phyloP scores from a whole-genome alignment of 1,284 basidiomycete genomes.

The Ustilago shanxiensis region DNA sequence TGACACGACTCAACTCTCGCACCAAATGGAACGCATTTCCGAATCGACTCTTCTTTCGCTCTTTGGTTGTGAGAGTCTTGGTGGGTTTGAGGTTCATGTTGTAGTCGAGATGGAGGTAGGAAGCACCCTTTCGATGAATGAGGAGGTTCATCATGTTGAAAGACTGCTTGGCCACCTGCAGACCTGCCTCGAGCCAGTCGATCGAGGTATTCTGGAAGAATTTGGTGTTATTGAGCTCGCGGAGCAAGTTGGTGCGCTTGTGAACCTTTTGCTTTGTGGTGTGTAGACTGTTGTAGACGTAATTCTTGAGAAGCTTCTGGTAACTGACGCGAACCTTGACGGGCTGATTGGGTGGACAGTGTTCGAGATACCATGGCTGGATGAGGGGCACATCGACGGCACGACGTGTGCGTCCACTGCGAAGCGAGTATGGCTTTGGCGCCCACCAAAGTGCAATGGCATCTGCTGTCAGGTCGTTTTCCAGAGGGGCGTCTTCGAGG shows the following conservation, averaged over 20 bases:
- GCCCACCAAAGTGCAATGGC: slow-evolving; percentile 99
- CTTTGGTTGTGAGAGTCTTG: slow-evolving; percentile 98
- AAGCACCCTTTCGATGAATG: slow-evolving; percentile 98
- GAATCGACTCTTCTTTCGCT: slow-evolving; percentile 99
- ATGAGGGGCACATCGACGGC: slow-evolving; percentile 96
- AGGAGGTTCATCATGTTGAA: slow-evolving; percentile 99
- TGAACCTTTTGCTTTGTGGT: slow-evolving; percentile 92
- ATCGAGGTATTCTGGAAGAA: slow-evolving; percentile 98
- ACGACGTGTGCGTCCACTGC: slow-evolving; percentile 90
- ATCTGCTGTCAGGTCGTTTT: slow-evolving; percentile 93
- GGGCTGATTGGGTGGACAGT: slow-evolving; percentile 93
- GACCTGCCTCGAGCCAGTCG: slow-evolving; percentile 99
- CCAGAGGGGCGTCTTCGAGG: slow-evolving; percentile 82
- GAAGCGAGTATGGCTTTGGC: slow-evolving; percentile 92
- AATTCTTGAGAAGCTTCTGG: slow-evolving; percentile 97
- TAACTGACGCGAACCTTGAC: slow-evolving; percentile 99
- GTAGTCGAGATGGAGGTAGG: slow-evolving; percentile 92
- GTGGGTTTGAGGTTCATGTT: slow-evolving; percentile 97
- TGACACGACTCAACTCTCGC: slow-evolving; percentile 95
- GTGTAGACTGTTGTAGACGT: slow-evolving; percentile 92
- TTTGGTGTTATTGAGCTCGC: slow-evolving; percentile 96
- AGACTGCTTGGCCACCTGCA: slow-evolving; percentile 97
- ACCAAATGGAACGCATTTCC: slow-evolving; percentile 98
- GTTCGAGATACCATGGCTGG: slow-evolving; percentile 94
- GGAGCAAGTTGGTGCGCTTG: slow-evolving; percentile 96